phyloP scores from a whole-genome alignment of 129 eudicot genomes.

The Mikania micrantha region DNA sequence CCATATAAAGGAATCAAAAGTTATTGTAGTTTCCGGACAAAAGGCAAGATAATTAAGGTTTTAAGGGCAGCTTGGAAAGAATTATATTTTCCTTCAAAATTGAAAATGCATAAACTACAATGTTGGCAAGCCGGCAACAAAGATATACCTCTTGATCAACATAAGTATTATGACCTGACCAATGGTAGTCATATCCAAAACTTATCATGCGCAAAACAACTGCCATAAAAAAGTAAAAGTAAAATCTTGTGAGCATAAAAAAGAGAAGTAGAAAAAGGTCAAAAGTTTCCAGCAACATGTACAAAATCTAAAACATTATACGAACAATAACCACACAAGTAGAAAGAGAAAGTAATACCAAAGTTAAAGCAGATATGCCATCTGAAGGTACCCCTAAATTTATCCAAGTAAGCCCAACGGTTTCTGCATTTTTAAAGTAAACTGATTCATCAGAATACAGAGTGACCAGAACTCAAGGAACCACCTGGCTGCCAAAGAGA shows the following conservation, averaged over 20 bases:
- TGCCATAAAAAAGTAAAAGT: slow-evolving; percentile 29
- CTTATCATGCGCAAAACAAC: slow-evolving; percentile 96
- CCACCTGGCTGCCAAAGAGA: background rate
- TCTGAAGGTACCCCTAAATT: slow-evolving; percentile 79
- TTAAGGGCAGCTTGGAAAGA: background rate
- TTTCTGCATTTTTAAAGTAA: slow-evolving; percentile 34
- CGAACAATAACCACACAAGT: background rate
- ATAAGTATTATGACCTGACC: slow-evolving; percentile 45
- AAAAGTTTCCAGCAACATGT: background rate
- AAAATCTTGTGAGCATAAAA: background rate
- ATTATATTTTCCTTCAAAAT: background rate
- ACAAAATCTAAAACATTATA: too few relatives aligned
- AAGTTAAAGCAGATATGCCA: slow-evolving; percentile 99
- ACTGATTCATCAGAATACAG: slow-evolving; percentile 7
- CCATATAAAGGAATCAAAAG: background rate
- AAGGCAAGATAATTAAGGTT: background rate
- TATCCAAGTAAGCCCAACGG: slow-evolving; percentile 65
- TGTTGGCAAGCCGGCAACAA: background rate
- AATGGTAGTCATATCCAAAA: slow-evolving; percentile 90
- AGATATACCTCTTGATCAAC: slow-evolving; percentile 65
- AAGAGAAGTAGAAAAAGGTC: background rate
- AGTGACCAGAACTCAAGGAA: slow-evolving; percentile 3
- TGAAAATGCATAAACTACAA: background rate
- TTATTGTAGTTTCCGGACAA: background rate
- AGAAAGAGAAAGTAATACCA: slow-evolving; percentile 42